A percentile compares a stretch with the other conserved stretches of the same genome.
These are phyloP conservation scores for Podosphaera xanthii DNA, from an alignment of 2,329 filamentous ascomycete genomes.

Conservation along the genomic window DNA sequence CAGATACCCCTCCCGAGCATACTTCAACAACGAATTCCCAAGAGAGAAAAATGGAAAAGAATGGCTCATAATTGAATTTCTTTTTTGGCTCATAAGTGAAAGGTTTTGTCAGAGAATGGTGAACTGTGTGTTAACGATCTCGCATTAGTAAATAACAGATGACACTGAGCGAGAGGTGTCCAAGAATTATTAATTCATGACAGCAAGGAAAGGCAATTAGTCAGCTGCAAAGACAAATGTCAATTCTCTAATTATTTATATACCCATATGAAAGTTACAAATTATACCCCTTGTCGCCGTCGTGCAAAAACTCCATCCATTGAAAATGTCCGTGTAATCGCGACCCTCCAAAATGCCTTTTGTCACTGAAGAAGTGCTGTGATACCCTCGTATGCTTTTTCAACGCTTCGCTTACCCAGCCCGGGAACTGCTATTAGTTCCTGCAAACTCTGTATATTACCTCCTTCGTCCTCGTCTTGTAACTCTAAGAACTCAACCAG, in stretches of 20 bases:
- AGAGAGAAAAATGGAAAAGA: neutral
- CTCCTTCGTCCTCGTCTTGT: constrained; percentile 20
- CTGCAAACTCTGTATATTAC: constrained; percentile 24
- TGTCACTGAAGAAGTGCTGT: constrained; percentile 9
- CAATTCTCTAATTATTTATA: neutral
- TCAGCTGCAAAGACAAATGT: no score
- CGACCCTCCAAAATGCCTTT: neutral
- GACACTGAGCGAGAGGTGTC: no score
- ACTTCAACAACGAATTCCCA: neutral
- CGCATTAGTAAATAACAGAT: no score
- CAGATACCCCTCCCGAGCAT: constrained; percentile 28
- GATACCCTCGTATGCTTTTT: constrained; percentile 24
- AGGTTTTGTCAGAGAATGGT: no score
- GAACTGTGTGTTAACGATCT: no score
- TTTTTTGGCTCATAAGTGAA: neutral
- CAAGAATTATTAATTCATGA: no score
- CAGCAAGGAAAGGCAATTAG: no score
- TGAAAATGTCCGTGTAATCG: neutral
- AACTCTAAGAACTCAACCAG: constrained; percentile 32
- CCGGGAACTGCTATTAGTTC: constrained; percentile 32
- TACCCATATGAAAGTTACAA: neutral
- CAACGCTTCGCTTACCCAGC: constrained; percentile 31
- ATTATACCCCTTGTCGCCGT: neutral
- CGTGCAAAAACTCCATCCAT: neutral
- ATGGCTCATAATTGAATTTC: neutral